A percentile compares a stretch with the other conserved stretches of the same genome.
These are phyloP conservation scores for Vitis hybrid DNA, from an alignment of 177 flowering plant species.

Conservation along the genomic window DNA sequence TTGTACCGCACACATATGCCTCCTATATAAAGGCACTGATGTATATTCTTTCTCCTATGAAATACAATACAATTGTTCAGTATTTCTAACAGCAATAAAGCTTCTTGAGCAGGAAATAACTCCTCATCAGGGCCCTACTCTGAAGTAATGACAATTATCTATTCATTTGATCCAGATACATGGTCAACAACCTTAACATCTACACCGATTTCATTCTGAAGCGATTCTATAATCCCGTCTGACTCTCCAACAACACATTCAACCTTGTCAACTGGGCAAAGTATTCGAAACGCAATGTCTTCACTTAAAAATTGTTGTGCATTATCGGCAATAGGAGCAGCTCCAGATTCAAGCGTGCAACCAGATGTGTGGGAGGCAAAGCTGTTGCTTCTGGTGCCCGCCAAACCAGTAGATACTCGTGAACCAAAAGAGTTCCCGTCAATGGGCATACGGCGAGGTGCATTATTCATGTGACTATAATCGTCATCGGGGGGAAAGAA, in stretches of 20 bases:
- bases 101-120: conserved; percentile 98
- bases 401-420: conserved; percentile 32
- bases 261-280: conserved; percentile 79
- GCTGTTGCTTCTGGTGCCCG: conserved; percentile 36
- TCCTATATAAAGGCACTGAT: too few species aligned
- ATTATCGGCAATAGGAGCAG: conserved; percentile 41
- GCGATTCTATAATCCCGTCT: conserved; percentile 74
- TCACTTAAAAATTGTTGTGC: conserved; percentile 51
- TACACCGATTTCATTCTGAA: conserved; percentile 87
- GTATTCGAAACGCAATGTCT: conserved; percentile 83
- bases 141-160: conserved; percentile 66
- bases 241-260: conserved; percentile 73
- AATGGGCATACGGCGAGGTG: conserved; percentile 38
- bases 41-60: too few species aligned
- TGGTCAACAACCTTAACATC: conserved; percentile 69
- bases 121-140: conserved; percentile 97
- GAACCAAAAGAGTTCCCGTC: conserved; percentile 55
- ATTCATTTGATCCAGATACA: conserved; percentile 69
- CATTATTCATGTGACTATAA: conserved; percentile 39
- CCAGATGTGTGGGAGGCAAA: conserved; percentile 52
- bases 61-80: too few species aligned
- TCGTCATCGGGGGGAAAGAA: conserved; percentile 78
- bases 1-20: too few species aligned
- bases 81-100: conserved; percentile 46
- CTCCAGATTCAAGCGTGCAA: conserved; percentile 41